Base-by-base conservation (phyloP, 169 alveolate genomes). In the Neospora caninum region DNA sequence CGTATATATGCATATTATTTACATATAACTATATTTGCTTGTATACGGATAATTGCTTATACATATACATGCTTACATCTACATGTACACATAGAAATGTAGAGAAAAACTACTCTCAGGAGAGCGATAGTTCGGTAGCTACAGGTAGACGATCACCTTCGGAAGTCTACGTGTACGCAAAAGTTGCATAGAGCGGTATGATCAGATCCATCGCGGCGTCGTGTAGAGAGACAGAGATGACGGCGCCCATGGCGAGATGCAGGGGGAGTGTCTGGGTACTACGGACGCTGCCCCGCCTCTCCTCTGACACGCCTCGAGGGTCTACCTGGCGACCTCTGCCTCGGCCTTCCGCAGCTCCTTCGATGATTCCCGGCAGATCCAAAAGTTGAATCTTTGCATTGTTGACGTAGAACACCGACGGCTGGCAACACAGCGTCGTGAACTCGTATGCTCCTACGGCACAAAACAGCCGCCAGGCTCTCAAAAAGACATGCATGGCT, bases 401-500 rank as follows among this genome's bases (percentile, higher is more conserved):
- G 80, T 98, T 98, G 93, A 97, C 92, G 95, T 88, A 43, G 83
- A 96, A 88, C 53, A 93, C 93, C 10, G 92, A 73, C 53, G 92
- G 94, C 36, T 92, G 82, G 95, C 99, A 99, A 27, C 99, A 99
- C 84, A 99, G 97, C 0, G 99, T 99, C 31, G 99, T 99, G 96
- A 99, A 99, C 96, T 99, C 99, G 95, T 99, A 99, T 43, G 99
- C 99, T 34, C 99, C 99, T 18, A 98, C 99, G 96, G 9, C 86
- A 43, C 86, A 78, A 43, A 25, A 78, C 7, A 13, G 9, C n/a
- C 4, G 22, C 22, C 13, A 49, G 4, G 58, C 13, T 4, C 58
- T 7, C 58, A 49, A 49, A 49, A 7, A 49, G 4, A 13, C 58
- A 49, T 49, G 58, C 58, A 49, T 49, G n/a, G n/a, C 13, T 49